phyloP scores from a whole-genome alignment of 306 rosid species.

The Arachis stenosperma region DNA sequence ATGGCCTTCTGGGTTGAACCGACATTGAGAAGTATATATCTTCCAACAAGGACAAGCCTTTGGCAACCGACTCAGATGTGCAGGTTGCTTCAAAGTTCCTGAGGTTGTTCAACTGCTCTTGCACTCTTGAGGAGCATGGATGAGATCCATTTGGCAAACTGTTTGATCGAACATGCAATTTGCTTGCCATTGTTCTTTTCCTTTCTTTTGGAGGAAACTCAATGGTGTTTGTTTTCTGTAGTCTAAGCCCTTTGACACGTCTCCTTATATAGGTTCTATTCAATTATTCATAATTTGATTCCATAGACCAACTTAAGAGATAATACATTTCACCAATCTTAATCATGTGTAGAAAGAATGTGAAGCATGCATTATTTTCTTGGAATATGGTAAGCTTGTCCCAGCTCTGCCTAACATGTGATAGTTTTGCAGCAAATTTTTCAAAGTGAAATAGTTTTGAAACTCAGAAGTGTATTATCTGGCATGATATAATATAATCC shows the following conservation, averaged over 20 bases:
- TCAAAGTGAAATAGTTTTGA: constrained; percentile 1
- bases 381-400: constrained; percentile 44
- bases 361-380: constrained; percentile 45
- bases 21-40: constrained; percentile 58
- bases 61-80: constrained; percentile 46
- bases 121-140: constrained; percentile 53
- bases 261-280: too few species aligned
- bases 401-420: constrained; percentile 37
- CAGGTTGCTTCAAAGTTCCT: constrained; percentile 53
- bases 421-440: constrained; percentile 4
- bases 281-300: too few species aligned
- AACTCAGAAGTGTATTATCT: constrained; percentile 12
- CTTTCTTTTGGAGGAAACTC: too few species aligned
- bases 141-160: constrained; percentile 78
- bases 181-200: constrained; percentile 42
- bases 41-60: constrained; percentile 49
- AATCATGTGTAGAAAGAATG: constrained; percentile 35
- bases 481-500: constrained; percentile 37
- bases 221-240: too few species aligned
- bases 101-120: constrained; percentile 56
- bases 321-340: too few species aligned
- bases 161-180: constrained; percentile 52
- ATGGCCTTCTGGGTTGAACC: constrained; percentile 58
- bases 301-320: too few species aligned
- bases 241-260: too few species aligned